phyloP scores from a whole-genome alignment of 768 basidiomycete genomes.

The Sutorius australiensis region DNA sequence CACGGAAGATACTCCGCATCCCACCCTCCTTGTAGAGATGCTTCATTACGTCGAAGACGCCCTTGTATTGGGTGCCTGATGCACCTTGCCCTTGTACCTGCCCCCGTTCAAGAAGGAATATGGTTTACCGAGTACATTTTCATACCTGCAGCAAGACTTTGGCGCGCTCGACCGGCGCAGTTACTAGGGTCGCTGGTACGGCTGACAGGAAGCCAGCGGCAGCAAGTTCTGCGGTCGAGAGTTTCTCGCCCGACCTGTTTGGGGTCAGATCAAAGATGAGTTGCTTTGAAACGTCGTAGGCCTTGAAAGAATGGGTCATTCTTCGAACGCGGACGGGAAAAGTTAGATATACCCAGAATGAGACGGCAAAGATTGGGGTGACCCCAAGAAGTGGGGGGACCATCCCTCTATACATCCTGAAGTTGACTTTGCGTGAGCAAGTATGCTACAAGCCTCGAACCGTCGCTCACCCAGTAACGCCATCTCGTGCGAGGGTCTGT shows the following conservation, averaged over 20 bases:
- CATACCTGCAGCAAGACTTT: constrained; percentile 90
- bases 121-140: background rate
- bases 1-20: constrained; percentile 85
- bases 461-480: constrained; percentile 69
- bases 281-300: constrained; percentile 89
- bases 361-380: constrained; percentile 96
- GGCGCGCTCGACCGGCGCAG: constrained; percentile 95
- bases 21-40: constrained; percentile 95
- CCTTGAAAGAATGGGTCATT: constrained; percentile 43
- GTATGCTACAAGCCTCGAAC: background rate
- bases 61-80: constrained; percentile 70
- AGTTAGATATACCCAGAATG: constrained; percentile 76
- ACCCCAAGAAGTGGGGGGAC: constrained; percentile 92
- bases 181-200: constrained; percentile 84
- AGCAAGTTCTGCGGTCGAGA: constrained; percentile 81
- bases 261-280: constrained; percentile 79
- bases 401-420: constrained; percentile 86
- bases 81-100: constrained; percentile 88
- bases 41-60: constrained; percentile 85
- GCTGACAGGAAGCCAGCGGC: constrained; percentile 93
- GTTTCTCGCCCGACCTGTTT: constrained; percentile 55
- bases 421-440: constrained; percentile 1
- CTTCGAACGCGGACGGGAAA: background rate
- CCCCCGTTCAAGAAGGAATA: constrained; percentile 16
- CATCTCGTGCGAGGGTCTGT: constrained; percentile 89